Evolutionary conservation across 176 grass and related monocot species (phyloP).

Genomic region (Puccinellia tenuiflora): DNA sequence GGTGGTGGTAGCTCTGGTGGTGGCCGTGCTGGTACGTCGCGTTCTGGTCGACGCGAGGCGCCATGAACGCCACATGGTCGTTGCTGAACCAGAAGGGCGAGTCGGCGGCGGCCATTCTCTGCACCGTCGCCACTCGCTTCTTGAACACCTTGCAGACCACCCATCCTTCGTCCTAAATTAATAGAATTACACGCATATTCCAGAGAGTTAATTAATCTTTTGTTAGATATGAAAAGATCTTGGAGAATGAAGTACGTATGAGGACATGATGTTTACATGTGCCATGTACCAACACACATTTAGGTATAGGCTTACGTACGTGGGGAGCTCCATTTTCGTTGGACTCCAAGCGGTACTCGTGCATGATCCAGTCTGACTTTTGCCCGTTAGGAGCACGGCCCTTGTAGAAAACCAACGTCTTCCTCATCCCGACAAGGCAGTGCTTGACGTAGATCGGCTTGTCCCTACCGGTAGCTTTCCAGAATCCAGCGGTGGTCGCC

Average conservation of each 20-base stretch:
- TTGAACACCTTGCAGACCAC: conserved; percentile 89
- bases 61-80: conserved; percentile 51
- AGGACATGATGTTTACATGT: not conserved
- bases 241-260: not conserved
- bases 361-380: conserved; percentile 97
- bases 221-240: not conserved
- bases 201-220: not conserved
- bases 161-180: conserved; percentile 87
- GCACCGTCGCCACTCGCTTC: conserved; percentile 53
- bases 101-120: conserved; percentile 34
- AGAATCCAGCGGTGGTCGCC: conserved; percentile 82
- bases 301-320: conserved; percentile 34
- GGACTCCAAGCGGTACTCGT: conserved; percentile 85
- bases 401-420: conserved; percentile 88
- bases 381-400: conserved; percentile 83
- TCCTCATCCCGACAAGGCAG: conserved; percentile 79
- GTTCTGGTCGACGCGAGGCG: conserved; percentile 26
- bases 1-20: conserved; percentile 44
- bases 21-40: conserved; percentile 35
- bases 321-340: conserved; percentile 60
- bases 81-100: conserved; percentile 53
- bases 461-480: conserved; percentile 95
- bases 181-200: not conserved
- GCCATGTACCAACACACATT: too few relatives aligned
- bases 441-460: conserved; percentile 82